Evolutionary conservation across 805 yeast species (phyloP), one percentile per base, ranked within the genome.

Genomic region (Ogataea siamensis): DNA sequence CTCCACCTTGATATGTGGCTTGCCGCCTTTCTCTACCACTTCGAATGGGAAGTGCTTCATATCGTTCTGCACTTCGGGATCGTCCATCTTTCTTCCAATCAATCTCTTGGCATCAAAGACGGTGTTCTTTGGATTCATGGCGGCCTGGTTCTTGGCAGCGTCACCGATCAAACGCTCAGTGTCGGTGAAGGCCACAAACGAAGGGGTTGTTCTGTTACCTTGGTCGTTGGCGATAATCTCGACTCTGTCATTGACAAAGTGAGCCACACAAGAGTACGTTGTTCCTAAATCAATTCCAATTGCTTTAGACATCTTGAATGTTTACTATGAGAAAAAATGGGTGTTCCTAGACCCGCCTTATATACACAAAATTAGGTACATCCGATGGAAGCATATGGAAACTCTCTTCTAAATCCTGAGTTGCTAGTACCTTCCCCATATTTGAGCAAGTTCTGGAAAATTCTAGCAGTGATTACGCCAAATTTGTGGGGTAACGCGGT

Each of bases 141-240:
- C 89, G 45, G 96, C 96, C 72, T 88, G 96, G 70, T 88, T 88
- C 80, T 88, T 88, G 51, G 96, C 96, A 48, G 96, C 91, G 66
- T 87, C 96, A 71, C 96, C 96, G 60, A 87, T 85, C 57, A 87
- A 74, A 70, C 96, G 80, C 73, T 88, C 97, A 39, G 84, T 77
- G 55, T 84, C 93, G 33, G 95, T 86, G 74, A 88, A 88, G 29
- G 96, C 96, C 39, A 89, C 97, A 63, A 84, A 89, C 17, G 96
- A 89, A 40, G 97, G 96, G 36, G 97, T 89, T 39, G 89, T 88
- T 75, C 97, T 85, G 80, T 89, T 88, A 80, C 97, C 97, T 73
- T 89, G 97, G 68, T 89, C 97, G 66, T 89, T 89, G 58, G 97
- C 96, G 63, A 88, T 85, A 67, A 88, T 89, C 70, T 89, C 97